Evolutionary conservation across 2,329 filamentous ascomycete genomes (phyloP).

Genomic region (Aspergillus versicolor): DNA sequence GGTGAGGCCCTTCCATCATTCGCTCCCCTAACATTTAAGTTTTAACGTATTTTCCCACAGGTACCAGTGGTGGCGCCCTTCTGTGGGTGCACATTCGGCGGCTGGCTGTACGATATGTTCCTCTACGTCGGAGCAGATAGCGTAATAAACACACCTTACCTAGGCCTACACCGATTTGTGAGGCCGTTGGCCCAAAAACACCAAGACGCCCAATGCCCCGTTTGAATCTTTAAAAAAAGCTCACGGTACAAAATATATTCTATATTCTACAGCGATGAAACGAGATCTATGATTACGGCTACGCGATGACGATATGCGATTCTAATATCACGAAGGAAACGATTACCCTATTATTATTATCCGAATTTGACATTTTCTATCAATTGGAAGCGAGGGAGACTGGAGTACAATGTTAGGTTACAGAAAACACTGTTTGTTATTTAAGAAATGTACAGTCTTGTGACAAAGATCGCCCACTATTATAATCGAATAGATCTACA

Average conservation of each 20-base stretch:
- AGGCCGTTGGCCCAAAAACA: slow-evolving; percentile 59
- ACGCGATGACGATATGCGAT: neutral
- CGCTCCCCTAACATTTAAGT: neutral
- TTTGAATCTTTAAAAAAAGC: neutral
- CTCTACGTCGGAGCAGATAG: slow-evolving; percentile 66
- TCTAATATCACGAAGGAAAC: too few relatives aligned
- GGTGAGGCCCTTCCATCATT: slow-evolving; percentile 43
- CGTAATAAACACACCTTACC: slow-evolving; percentile 66
- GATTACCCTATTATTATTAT: neutral
- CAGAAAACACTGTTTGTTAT: too few relatives aligned
- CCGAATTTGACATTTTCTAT: too few relatives aligned
- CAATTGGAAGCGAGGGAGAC: too few relatives aligned
- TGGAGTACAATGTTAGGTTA: too few relatives aligned
- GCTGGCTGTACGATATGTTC: slow-evolving; percentile 66
- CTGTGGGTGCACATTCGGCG: slow-evolving; percentile 62
- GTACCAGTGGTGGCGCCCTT: slow-evolving; percentile 73
- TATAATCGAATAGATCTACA: too few relatives aligned
- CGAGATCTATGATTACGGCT: neutral
- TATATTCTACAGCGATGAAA: neutral
- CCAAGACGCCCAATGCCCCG: neutral
- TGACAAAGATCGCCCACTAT: accelerated
- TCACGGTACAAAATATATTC: too few relatives aligned
- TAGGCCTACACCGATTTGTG: slow-evolving; percentile 60
- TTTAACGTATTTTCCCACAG: slow-evolving; percentile 34
- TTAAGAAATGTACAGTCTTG: too few relatives aligned